Percentiles rank a stretch among this genome's conserved stretches.
phyloP scores from a whole-genome alignment of 129 eudicot species.

The Saussurea involucrata region DNA sequence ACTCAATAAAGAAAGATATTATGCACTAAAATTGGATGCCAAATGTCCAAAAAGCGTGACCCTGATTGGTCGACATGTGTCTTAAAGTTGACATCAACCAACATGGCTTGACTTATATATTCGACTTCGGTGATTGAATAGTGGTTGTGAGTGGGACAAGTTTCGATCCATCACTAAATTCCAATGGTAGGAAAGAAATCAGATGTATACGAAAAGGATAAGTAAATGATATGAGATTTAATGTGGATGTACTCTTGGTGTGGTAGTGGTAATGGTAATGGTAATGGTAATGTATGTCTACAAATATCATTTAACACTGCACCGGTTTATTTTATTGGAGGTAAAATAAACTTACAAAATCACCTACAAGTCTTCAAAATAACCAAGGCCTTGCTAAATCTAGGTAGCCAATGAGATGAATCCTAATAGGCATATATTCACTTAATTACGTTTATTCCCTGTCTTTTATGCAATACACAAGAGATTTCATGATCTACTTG shows the following conservation, averaged over 20 bases:
- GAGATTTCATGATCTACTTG: neutral
- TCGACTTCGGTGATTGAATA: neutral
- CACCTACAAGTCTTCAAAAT: neutral
- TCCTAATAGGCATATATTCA: neutral
- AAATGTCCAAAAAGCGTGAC: slow-evolving; percentile 1
- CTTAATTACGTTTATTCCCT: no score
- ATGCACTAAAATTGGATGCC: slow-evolving; percentile 7
- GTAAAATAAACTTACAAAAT: no score
- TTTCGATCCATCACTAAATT: neutral
- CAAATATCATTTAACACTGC: no score
- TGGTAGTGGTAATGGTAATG: no score
- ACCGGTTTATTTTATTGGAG: no score
- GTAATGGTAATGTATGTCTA: no score
- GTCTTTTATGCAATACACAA: neutral
- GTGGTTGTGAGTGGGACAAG: neutral
- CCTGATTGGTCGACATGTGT: slow-evolving; percentile 12
- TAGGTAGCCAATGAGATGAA: no score
- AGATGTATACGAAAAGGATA: neutral
- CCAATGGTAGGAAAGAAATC: neutral
- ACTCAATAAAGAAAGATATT: neutral
- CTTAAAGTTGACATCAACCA: slow-evolving; percentile 6
- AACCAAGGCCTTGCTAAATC: neutral
- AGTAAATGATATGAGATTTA: neutral
- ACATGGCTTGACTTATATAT: slow-evolving; percentile 8
- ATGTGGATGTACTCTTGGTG: neutral